phyloP scores from a whole-genome alignment of 345 rosid genomes.

The Dimocarpus longan region DNA sequence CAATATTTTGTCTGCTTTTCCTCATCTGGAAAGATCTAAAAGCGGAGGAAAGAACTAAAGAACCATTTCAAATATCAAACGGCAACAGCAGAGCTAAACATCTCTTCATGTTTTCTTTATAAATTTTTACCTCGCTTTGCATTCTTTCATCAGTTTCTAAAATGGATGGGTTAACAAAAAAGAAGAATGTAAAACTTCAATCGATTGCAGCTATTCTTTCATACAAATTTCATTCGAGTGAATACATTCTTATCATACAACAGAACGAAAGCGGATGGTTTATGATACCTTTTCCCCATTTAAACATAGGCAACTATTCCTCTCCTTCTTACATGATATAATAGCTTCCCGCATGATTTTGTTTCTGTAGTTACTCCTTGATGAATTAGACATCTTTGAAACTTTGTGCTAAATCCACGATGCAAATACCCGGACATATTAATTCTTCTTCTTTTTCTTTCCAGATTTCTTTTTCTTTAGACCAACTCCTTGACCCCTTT shows the following conservation, averaged over 20 bases:
- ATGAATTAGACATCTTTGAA: constrained; percentile 1
- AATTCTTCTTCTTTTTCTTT: constrained; percentile 54
- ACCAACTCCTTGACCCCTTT: constrained; percentile 45
- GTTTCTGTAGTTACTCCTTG: background rate
- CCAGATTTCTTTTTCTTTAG: constrained; percentile 64
- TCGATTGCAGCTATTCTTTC: constrained; percentile 20
- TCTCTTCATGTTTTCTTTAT: background rate
- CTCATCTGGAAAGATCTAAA: constrained; percentile 58
- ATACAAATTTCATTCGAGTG: constrained; percentile 2
- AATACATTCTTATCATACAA: constrained; percentile 7
- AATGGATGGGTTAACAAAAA: constrained; percentile 18
- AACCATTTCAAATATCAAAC: background rate
- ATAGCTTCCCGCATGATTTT: background rate
- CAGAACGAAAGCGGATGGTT: background rate
- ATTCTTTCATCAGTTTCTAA: constrained; percentile 27
- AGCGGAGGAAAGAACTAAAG: constrained; percentile 36
- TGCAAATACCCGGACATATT: background rate
- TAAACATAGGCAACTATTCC: background rate
- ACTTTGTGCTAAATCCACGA: background rate
- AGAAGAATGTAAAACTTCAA: constrained; percentile 18
- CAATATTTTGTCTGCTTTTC: constrained; percentile 75
- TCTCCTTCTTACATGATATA: constrained; percentile 7
- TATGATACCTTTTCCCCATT: background rate
- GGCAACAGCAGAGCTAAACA: constrained; percentile 15
- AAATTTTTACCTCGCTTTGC: constrained; percentile 39